Conservation (phyloP, 495 filamentous ascomycete genomes). For the Oidiodendron maius region DNA sequence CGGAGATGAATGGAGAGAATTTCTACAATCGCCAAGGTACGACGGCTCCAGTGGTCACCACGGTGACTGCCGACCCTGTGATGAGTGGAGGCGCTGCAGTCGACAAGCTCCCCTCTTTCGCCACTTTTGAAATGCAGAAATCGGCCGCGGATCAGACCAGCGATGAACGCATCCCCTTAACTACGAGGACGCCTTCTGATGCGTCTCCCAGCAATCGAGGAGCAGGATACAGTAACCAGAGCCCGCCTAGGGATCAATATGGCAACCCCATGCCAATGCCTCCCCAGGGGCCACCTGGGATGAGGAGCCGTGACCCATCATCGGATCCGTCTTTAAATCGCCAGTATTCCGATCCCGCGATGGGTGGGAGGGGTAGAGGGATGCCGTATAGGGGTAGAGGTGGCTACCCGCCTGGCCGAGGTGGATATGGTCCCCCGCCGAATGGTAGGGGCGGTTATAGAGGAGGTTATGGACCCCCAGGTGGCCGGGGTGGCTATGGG, state of each 20-base stretch:
- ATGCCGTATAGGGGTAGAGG: conserved; percentile 36
- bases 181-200: conserved; percentile 52
- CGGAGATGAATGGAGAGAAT: conserved; percentile 91
- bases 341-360: conserved; percentile 55
- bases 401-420: conserved; percentile 25
- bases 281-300: conserved; percentile 17
- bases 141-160: conserved; percentile 41
- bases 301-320: conserved; percentile 19
- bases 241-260: conserved; percentile 49
- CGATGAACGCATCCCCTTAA: conserved; percentile 83
- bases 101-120: conserved; percentile 67
- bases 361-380: conserved; percentile 47
- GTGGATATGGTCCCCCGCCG: conserved; percentile 16
- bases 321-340: conserved; percentile 29
- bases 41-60: conserved; percentile 31
- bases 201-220: conserved; percentile 33
- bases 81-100: conserved; percentile 33
- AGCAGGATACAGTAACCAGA: conserved; percentile 21
- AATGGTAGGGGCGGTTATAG: conserved; percentile 3
- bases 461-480: conserved; percentile 13
- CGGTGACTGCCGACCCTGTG: conserved; percentile 46
- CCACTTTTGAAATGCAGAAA: conserved; percentile 66
- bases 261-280: conserved; percentile 56
- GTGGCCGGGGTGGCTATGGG: conserved; percentile 17
- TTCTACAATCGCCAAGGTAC: conserved; percentile 73